These are phyloP conservation scores for Arabidopsis suecica DNA, from an alignment of 345 rosid genomes.

Conservation along the genomic window DNA sequence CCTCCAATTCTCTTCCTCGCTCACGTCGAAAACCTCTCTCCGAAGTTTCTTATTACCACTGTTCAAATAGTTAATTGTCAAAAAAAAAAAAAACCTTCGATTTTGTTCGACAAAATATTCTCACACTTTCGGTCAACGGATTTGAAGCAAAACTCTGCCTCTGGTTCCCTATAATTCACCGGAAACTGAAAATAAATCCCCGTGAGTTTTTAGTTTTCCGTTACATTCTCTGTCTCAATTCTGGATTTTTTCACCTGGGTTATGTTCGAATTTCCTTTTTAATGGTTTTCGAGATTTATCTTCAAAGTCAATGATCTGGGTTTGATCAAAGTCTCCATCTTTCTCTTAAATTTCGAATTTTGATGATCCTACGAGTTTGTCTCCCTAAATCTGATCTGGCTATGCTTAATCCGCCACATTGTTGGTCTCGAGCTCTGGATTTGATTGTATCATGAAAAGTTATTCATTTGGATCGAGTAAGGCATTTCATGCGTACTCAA, in stretches of 20 bases:
- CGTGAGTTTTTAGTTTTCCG: slow-evolving; percentile 37
- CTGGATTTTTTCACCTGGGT: slow-evolving; percentile 30
- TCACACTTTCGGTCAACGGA: slow-evolving; percentile 22
- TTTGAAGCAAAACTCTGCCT: background rate
- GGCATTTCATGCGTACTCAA: slow-evolving; percentile 74
- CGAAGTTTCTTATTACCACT: background rate
- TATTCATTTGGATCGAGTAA: slow-evolving; percentile 59
- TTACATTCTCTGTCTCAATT: background rate
- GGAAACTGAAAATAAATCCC: background rate
- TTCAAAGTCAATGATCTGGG: slow-evolving; percentile 24
- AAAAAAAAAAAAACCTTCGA: slow-evolving; percentile 6
- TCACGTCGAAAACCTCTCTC: slow-evolving; percentile 16
- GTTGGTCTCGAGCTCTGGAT: slow-evolving; percentile 39
- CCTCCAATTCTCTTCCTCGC: slow-evolving; percentile 26
- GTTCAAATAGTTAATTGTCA: slow-evolving; percentile 24
- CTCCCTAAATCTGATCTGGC: slow-evolving; percentile 47
- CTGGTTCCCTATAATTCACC: slow-evolving; percentile 23
- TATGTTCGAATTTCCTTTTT: slow-evolving; percentile 18
- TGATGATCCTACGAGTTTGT: slow-evolving; percentile 40
- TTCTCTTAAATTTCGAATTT: slow-evolving; percentile 3
- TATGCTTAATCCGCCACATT: slow-evolving; percentile 49
- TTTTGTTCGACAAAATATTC: background rate
- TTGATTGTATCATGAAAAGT: slow-evolving; percentile 61
- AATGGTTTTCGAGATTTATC: slow-evolving; percentile 9
- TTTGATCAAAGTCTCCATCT: slow-evolving; percentile 33